Base-by-base conservation (phyloP, 2,329 filamentous ascomycete genomes). In the Colletotrichum tropicale region DNA sequence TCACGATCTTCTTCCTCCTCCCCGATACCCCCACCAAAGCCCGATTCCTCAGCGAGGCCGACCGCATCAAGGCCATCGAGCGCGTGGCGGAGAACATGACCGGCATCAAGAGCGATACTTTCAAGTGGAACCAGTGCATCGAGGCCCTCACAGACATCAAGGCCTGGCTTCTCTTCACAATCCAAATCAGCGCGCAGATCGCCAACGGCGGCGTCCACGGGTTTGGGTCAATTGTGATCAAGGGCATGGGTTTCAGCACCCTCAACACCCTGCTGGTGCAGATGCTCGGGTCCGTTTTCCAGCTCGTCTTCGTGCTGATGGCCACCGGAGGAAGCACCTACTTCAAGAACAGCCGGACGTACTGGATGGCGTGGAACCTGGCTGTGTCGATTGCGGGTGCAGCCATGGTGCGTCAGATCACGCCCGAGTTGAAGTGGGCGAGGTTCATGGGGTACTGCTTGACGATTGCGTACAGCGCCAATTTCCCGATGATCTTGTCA, bases 41-140 rank as follows among this genome's bases (percentile, higher is more conserved):
- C 0, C 88, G 89, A 1, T 81, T 83, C 34, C 58, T 96, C 28
- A 93, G 85, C 8, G 89, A 93, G 66, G 87, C 91, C 61, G 94
- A 96, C 77, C 91, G 91, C 12, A 81, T 92, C 0, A 87, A 95
- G 55, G 93, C 93, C 0, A 86, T 96, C 24, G 94, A 95, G 78
- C 89, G 94, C 1, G 91, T 96, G 7, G 88, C 94, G 0, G 87
- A 91, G 38, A 96, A 96, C 79, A 91, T 95, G 81, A 94, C 94
- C 76, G 94, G 94, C 1, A 92, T 94, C n/a, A 93, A 92, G 3
- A 94, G 91, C 76, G 91, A 92, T 77, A 89, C 93, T 75, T 94
- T 93, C 83, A 93, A 94, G 77, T 87, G 89, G 85, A 88, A 90
- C 28, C 94, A 96, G 77, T 85, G 94, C 4, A 86, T 89, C 15